Conservation (phyloP, 306 rosid genomes). For the Medicago arabica region DNA sequence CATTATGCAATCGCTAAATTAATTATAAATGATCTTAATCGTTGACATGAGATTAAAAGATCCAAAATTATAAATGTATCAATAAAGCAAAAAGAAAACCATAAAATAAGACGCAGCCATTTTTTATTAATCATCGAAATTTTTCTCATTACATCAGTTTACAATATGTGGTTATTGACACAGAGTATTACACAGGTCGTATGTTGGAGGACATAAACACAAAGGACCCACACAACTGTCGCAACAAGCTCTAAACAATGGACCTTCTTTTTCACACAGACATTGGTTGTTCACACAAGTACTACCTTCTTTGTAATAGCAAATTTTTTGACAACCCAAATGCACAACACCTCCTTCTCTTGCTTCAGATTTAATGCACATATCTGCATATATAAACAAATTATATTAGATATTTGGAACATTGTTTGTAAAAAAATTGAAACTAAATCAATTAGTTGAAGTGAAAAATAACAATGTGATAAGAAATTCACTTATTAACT, state of each 20-base stretch:
- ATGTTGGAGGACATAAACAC: not conserved
- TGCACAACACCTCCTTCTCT: not conserved
- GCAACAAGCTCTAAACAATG: not conserved
- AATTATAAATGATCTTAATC: too few relatives aligned
- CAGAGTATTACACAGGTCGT: too few relatives aligned
- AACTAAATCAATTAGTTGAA: not conserved
- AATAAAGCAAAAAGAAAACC: too few relatives aligned
- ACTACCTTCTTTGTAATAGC: not conserved
- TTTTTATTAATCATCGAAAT: too few relatives aligned
- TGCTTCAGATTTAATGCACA: not conserved
- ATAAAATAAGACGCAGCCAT: too few relatives aligned
- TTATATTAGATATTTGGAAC: not conserved
- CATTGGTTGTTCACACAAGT: not conserved
- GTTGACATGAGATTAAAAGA: too few relatives aligned
- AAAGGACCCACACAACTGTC: not conserved
- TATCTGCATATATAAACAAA: not conserved
- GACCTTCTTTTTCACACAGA: not conserved
- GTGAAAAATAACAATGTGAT: not conserved
- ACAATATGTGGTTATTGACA: too few relatives aligned
- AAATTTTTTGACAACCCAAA: not conserved
- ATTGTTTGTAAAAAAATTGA: not conserved
- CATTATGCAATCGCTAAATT: too few relatives aligned
- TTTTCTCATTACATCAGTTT: too few relatives aligned
- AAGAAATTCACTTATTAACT: too few relatives aligned
- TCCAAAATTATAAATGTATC: too few relatives aligned